phyloP scores from a whole-genome alignment of 495 filamentous ascomycete species.

The Penicillium cataractarum region DNA sequence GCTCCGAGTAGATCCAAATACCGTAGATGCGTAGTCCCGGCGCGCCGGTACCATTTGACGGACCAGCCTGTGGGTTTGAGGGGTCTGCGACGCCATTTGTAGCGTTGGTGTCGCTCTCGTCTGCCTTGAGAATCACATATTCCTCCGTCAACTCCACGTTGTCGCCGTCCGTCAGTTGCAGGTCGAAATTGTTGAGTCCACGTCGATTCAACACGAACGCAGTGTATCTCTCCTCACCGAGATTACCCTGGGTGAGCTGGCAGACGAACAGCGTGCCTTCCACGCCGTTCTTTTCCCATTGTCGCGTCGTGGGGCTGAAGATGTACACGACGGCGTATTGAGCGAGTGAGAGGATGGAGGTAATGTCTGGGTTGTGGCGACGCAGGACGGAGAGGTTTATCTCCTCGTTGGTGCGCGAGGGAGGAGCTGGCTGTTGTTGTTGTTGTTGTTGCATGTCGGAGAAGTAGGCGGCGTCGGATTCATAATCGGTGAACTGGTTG shows the following conservation, averaged over 20 bases:
- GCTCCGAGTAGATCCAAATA: constrained; percentile 67
- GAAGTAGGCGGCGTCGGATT: constrained; percentile 56
- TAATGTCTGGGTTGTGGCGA: constrained; percentile 71
- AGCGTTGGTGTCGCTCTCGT: constrained; percentile 23
- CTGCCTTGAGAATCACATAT: constrained; percentile 61
- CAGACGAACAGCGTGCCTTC: constrained; percentile 87
- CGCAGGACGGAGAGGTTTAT: constrained; percentile 80
- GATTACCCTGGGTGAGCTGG: constrained; percentile 50
- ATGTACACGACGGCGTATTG: constrained; percentile 79
- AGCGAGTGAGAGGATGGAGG: constrained; percentile 70
- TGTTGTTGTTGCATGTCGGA: constrained; percentile 41
- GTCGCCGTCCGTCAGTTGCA: constrained; percentile 52
- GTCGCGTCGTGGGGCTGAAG: constrained; percentile 60
- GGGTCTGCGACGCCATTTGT: constrained; percentile 27
- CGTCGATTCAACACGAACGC: constrained; percentile 66
- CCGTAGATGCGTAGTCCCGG: constrained; percentile 52
- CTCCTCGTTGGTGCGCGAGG: constrained; percentile 70
- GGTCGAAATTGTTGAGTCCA: constrained; percentile 61
- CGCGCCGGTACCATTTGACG: constrained; percentile 14
- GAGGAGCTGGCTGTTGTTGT: constrained; percentile 41
- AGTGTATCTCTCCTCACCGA: constrained; percentile 56
- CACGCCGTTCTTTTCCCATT: constrained; percentile 77
- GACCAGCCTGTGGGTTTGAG: constrained; percentile 17
- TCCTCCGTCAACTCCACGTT: constrained; percentile 64
- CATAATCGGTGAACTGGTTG: constrained; percentile 64